A percentile compares a stretch with the other conserved stretches of the same genome.
Conservation (phyloP, 1,139 yeast genomes). For the Lodderomyces metapsilosis region DNA sequence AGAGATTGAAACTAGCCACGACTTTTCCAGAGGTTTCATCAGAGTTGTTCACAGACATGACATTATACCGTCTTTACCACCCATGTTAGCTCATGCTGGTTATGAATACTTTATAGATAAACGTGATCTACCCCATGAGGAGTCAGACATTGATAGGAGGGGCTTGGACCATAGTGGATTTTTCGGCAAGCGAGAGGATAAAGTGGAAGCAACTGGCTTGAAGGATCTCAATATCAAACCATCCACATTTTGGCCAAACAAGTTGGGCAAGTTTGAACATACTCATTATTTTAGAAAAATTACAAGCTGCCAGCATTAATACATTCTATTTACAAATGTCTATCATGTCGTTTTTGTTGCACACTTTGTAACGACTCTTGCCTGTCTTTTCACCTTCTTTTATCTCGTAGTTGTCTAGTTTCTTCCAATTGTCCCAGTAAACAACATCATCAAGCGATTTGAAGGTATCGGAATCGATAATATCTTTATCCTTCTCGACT, state of each 20-base stretch:
- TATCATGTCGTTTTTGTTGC: conserved; percentile 51
- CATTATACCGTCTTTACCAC: conserved; percentile 58
- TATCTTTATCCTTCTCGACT: conserved; percentile 12
- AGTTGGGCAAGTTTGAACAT: conserved; percentile 33
- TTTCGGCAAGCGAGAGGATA: conserved; percentile 7
- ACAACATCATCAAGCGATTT: conserved; percentile 27
- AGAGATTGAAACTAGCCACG: conserved; percentile 11
- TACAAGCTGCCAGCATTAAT: conserved; percentile 28
- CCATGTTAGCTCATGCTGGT: conserved; percentile 50
- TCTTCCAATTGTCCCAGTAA: conserved; percentile 74
- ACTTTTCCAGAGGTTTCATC: conserved; percentile 33
- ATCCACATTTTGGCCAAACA: conserved; percentile 22
- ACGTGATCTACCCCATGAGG: conserved; percentile 44
- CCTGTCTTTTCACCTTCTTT: conserved; percentile 45
- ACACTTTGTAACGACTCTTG: conserved; percentile 60
- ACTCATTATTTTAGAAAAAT: conserved; percentile 32
- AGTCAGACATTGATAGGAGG: conserved; percentile 30
- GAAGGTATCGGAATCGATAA: conserved; percentile 18
- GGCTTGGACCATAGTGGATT: conserved; percentile 13
- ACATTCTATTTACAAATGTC: conserved; percentile 18
- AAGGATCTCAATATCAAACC: conserved; percentile 8
- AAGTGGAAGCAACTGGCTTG: not conserved
- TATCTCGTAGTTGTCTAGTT: conserved; percentile 54
- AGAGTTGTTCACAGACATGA: conserved; percentile 60
- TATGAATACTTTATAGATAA: conserved; percentile 47